Percentiles rank a stretch among this genome's conserved stretches.
These are phyloP conservation scores for Cercospora zeae-maydis DNA, from an alignment of 2,329 filamentous ascomycete genomes.

Conservation along the genomic window DNA sequence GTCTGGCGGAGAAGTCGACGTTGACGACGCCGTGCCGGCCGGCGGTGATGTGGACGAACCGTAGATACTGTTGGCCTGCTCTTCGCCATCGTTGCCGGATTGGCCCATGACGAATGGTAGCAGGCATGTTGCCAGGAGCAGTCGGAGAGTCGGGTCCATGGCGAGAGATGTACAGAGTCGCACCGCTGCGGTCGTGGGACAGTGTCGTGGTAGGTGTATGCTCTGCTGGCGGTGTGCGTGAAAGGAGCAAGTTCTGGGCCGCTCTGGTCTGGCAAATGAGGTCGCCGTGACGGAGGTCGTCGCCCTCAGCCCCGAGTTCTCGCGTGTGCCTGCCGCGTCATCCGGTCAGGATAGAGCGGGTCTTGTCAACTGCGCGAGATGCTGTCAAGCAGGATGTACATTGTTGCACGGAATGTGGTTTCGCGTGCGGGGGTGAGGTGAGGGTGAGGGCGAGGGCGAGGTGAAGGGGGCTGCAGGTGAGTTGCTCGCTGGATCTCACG, in stretches of 20 bases:
- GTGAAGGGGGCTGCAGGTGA: background rate
- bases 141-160: background rate
- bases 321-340: constrained; percentile 1
- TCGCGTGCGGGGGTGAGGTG: background rate
- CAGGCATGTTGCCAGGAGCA: background rate
- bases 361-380: background rate
- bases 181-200: background rate
- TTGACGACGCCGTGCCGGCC: background rate
- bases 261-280: background rate
- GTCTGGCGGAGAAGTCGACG: background rate
- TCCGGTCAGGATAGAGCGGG: background rate
- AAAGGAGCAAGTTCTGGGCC: background rate
- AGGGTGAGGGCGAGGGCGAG: no score
- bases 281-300: constrained; percentile 1
- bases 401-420: background rate
- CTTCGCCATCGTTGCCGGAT: constrained; percentile 1
- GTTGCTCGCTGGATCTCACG: background rate
- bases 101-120: background rate
- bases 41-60: background rate
- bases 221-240: background rate
- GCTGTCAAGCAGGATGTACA: background rate
- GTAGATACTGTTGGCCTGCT: background rate
- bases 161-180: background rate
- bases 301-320: background rate
- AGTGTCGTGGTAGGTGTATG: background rate